Evolutionary conservation across 2,329 filamentous ascomycete genomes (phyloP), one percentile per base, ranked within the genome.

Genomic region (Escovopsis sp.): DNA sequence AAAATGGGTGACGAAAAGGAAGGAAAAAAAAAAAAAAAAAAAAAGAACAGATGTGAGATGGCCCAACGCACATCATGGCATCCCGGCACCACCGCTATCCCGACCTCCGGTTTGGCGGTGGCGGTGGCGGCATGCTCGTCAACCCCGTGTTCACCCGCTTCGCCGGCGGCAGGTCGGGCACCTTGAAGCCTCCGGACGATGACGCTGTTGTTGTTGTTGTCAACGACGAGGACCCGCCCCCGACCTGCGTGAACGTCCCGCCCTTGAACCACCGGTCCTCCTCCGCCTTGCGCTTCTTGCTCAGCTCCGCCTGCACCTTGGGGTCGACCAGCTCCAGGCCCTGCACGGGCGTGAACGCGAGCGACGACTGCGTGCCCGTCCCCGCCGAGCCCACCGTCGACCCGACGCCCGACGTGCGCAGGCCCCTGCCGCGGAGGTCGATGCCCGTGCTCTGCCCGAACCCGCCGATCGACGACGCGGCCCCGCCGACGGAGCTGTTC

Each of bases 261-360:
- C 86, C 84, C 62, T 91, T 94, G 68, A 98, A 98, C 81, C 87
- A 98, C 32, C 86, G 72, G 57, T 96, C 89, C 57, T 94, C 86
- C 48, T 96, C 91, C 1, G 86, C 88, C 59, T 94, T 93, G 48
- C 87, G 71, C 68, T 96, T 96, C 52, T 86, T 74, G 56, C 74
- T 87, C 58, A 94, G 73, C 65, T 95, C 87, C 7, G 85, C 84
- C 51, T 87, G 79, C 43, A 84, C 76, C 67, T 91, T 94, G 16
- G 91, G 91, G 58, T 96, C 89, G 7, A 96, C 88, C 11, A 98
- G 73, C 65, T 98, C 89, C 33, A 98, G 70, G 2, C 91, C 91
- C 57, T 96, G 91, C 13, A 94, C 85, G 2, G 89, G 87, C 2
- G 88, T 95, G 55, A 98, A 98, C 0, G 88, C 84, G 51, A 98